These are phyloP conservation scores for Monosporascus ibericus DNA, from an alignment of 2,329 filamentous ascomycete species.

Conservation along the genomic window DNA sequence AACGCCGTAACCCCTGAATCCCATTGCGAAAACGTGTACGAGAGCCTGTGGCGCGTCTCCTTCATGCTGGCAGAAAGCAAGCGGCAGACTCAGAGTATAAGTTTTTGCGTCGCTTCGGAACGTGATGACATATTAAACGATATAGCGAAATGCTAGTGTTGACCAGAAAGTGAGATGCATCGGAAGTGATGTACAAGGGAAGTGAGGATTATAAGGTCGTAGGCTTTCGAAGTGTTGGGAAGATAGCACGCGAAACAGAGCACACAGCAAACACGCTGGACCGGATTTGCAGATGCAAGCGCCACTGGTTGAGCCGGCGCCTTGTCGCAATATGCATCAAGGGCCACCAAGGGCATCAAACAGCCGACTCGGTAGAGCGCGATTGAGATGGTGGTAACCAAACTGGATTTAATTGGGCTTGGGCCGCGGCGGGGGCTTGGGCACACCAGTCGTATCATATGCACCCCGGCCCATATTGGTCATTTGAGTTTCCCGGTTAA, in stretches of 20 bases:
- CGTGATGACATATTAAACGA: slow-evolving; percentile 23
- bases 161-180: slow-evolving; percentile 13
- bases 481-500: slow-evolving; percentile 22
- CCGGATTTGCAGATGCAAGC: too few species aligned
- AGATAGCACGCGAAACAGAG: background rate
- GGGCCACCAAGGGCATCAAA: too few species aligned
- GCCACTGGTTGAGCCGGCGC: too few species aligned
- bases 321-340: too few species aligned
- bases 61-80: slow-evolving; percentile 13
- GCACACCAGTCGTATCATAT: slow-evolving; percentile 29
- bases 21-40: slow-evolving; percentile 10
- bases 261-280: background rate
- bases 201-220: slow-evolving; percentile 16
- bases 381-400: background rate
- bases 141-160: slow-evolving; percentile 19
- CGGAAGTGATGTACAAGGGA: slow-evolving; percentile 26
- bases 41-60: slow-evolving; percentile 12
- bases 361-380: too few species aligned
- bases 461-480: slow-evolving; percentile 30
- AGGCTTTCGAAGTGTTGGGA: background rate
- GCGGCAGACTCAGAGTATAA: slow-evolving; percentile 16
- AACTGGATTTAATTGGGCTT: slow-evolving; percentile 24
- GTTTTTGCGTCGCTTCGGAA: slow-evolving; percentile 7
- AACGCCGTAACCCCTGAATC: slow-evolving; percentile 16
- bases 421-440: slow-evolving; percentile 27